A percentile compares a stretch with the other conserved stretches of the same genome.
phyloP scores from a whole-genome alignment of 1,284 basidiomycete genomes.

The Ceraceosorus bombacis region DNA sequence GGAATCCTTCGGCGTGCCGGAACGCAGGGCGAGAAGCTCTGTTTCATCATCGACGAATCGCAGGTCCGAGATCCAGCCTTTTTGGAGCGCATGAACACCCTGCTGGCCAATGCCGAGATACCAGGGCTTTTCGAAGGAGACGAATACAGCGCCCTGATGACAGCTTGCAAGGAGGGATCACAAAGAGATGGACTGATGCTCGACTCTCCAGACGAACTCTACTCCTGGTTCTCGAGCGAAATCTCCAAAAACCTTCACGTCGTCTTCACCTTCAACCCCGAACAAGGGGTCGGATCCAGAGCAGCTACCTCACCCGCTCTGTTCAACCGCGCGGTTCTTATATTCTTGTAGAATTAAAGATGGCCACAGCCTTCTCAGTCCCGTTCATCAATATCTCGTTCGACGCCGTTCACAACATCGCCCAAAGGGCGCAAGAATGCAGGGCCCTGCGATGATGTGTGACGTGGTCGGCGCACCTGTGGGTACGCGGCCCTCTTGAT shows the following conservation, averaged over 20 bases:
- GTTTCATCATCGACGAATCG: conserved; percentile 99
- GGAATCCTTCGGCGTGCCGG: conserved; percentile 86
- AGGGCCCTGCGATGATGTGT: no score
- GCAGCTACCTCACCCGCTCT: conserved; percentile 80
- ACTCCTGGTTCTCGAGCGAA: conserved; percentile 35
- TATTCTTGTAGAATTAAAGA: conserved; percentile 48
- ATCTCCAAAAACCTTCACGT: conserved; percentile 43
- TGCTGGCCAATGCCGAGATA: conserved; percentile 98
- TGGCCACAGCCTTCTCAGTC: no score
- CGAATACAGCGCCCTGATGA: conserved; percentile 92
- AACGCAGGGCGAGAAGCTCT: conserved; percentile 97
- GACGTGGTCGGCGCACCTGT: no score
- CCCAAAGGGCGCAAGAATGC: no score
- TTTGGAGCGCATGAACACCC: conserved; percentile 96
- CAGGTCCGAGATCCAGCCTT: conserved; percentile 98
- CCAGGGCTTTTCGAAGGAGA: conserved; percentile 82
- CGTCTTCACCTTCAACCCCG: conserved; percentile 82
- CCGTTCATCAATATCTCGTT: no score
- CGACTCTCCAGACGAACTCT: conserved; percentile 72
- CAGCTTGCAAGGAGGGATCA: conserved; percentile 95
- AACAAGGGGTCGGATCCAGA: conserved; percentile 84
- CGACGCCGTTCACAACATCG: no score
- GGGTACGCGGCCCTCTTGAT: no score
- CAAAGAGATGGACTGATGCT: conserved; percentile 96
- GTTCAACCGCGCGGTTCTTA: conserved; percentile 26